Conservation (phyloP, 2,329 filamentous ascomycete species). For the Diaporthe eres region DNA sequence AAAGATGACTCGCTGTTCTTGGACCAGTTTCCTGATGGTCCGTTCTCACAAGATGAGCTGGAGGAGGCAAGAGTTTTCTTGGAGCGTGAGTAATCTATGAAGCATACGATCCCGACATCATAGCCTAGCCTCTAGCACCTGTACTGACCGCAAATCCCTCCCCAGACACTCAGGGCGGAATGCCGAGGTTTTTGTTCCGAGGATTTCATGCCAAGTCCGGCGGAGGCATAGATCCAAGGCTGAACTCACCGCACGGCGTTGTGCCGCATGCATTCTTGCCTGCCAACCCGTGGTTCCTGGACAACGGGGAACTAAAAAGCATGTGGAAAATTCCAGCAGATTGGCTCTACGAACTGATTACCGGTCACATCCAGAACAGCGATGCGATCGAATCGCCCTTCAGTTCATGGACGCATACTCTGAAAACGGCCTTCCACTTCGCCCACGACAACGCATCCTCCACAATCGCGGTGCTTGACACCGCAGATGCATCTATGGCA, state of each 20-base stretch:
- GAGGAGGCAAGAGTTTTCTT: not conserved
- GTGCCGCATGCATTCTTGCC: too few relatives aligned
- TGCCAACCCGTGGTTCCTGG: too few relatives aligned
- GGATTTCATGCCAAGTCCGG: not conserved
- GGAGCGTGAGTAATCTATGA: not conserved
- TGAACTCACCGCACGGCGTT: not conserved
- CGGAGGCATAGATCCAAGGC: not conserved
- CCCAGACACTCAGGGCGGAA: not conserved
- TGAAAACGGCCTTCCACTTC: not conserved
- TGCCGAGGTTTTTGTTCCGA: not conserved
- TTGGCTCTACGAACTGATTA: too few relatives aligned
- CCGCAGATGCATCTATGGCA: not conserved
- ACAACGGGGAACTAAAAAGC: not conserved
- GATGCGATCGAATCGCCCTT: not conserved
- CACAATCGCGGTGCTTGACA: not conserved
- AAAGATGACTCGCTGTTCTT: too few relatives aligned
- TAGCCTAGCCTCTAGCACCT: not conserved
- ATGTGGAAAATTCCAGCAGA: too few relatives aligned
- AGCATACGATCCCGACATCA: rapidly evolving
- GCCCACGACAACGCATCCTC: not conserved
- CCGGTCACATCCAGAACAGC: too few relatives aligned
- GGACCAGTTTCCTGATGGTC: too few relatives aligned
- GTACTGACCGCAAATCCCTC: not conserved
- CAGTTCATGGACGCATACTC: not conserved
- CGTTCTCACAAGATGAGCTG: not conserved